Percentiles rank a stretch among this genome's conserved stretches.
Conservation (phyloP, 139 green algal species). For the Picochlorum costavermella region DNA sequence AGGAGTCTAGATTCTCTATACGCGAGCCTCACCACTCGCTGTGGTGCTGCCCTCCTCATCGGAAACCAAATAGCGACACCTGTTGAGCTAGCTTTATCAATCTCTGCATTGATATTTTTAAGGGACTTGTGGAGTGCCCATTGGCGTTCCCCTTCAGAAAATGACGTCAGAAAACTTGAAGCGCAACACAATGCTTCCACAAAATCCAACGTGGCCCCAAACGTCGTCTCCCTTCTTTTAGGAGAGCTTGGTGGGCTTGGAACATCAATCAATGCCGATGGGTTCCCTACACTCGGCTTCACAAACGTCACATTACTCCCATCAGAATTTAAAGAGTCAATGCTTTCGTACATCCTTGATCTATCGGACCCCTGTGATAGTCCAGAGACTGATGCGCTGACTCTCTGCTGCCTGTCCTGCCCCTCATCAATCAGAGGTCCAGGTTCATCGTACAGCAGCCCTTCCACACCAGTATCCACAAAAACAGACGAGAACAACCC, state of each 20-base stretch:
- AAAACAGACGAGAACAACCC: conserved; percentile 42
- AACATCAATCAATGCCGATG: conserved; percentile 1
- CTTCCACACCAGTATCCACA: conserved; percentile 47
- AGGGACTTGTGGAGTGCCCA: conserved; percentile 41
- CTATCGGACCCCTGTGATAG: neutral
- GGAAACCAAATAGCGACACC: conserved; percentile 79
- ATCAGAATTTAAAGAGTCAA: too few species aligned
- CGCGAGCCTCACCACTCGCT: conserved; percentile 77
- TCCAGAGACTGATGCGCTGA: neutral
- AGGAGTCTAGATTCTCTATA: conserved; percentile 76
- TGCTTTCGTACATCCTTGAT: neutral
- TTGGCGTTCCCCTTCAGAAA: conserved; percentile 45
- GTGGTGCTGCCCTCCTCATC: conserved; percentile 47
- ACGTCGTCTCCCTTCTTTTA: conserved; percentile 64
- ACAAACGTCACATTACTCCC: neutral
- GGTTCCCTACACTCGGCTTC: neutral
- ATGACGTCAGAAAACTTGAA: conserved; percentile 57
- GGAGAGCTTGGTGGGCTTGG: conserved; percentile 47
- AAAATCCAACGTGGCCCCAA: conserved; percentile 92
- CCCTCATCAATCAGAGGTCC: too few species aligned
- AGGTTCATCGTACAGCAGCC: conserved; percentile 29
- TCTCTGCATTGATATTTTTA: conserved; percentile 60
- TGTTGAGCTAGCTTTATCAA: conserved; percentile 44
- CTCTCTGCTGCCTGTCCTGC: too few species aligned
- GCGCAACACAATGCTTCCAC: conserved; percentile 88